Conservation (phyloP, 495 filamentous ascomycete genomes). For the Penicillium ochrochloron region DNA sequence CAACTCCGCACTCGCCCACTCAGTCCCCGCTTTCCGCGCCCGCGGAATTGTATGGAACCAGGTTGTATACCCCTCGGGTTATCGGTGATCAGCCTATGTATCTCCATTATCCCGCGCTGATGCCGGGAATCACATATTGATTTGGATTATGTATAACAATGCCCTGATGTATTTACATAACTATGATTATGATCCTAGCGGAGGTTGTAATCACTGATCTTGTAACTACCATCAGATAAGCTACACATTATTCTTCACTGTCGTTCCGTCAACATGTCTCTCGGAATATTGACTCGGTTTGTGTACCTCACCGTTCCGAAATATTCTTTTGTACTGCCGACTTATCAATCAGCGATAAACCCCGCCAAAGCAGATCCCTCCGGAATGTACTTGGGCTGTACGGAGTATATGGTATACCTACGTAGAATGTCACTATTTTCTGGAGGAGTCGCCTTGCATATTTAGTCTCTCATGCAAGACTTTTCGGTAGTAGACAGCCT, state of each 20-base stretch:
- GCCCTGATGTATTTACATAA: too few relatives aligned
- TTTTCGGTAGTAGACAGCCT: not conserved
- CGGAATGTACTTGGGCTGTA: not conserved
- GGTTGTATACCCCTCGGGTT: not conserved
- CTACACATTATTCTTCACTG: not conserved
- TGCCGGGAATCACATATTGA: not conserved
- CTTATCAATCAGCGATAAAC: not conserved
- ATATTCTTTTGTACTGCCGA: not conserved
- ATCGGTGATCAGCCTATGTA: not conserved
- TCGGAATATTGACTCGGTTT: not conserved
- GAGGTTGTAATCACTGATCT: too few relatives aligned
- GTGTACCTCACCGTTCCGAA: not conserved
- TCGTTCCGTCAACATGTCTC: not conserved
- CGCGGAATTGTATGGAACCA: constrained; percentile 4
- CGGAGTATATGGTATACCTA: too few relatives aligned
- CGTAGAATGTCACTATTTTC: too few relatives aligned
- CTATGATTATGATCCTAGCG: too few relatives aligned
- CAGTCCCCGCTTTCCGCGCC: constrained; percentile 4
- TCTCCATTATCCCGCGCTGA: not conserved
- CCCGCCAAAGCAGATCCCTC: not conserved
- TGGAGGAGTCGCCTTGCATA: too few relatives aligned
- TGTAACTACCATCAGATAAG: too few relatives aligned
- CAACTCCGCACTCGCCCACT: not conserved
- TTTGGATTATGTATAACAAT: too few relatives aligned
- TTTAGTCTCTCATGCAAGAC: not conserved